Evolutionary conservation across 2,329 filamentous ascomycete species (phyloP).

Genomic region (Teratosphaeria destructans): DNA sequence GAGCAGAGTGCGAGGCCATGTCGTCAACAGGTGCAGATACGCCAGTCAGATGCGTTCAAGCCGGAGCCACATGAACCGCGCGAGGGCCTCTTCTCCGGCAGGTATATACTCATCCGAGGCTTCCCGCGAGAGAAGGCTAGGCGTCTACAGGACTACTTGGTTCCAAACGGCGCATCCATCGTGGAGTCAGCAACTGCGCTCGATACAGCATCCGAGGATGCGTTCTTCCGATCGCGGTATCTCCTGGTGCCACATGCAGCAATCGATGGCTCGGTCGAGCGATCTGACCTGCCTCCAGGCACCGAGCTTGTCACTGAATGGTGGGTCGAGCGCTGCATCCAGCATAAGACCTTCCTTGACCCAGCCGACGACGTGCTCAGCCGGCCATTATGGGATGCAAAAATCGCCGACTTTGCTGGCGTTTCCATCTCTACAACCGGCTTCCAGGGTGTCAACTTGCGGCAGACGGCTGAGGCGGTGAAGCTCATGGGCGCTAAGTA

Average conservation of each 20-base stretch:
- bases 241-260: slow-evolving; percentile 26
- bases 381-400: slow-evolving; percentile 53
- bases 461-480: slow-evolving; percentile 71
- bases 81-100: slow-evolving; percentile 21
- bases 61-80: slow-evolving; percentile 1
- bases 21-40: slow-evolving; percentile 1
- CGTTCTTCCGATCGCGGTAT: slow-evolving; percentile 10
- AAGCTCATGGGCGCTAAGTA: slow-evolving; percentile 64
- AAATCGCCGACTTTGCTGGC: slow-evolving; percentile 29
- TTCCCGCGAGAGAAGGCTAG: slow-evolving; percentile 14
- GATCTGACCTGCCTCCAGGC: slow-evolving; percentile 16
- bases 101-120: slow-evolving; percentile 18
- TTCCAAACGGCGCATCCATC: slow-evolving; percentile 21
- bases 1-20: slow-evolving; percentile 1
- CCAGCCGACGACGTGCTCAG: slow-evolving; percentile 64
- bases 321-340: slow-evolving; percentile 83
- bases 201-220: slow-evolving; percentile 8
- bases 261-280: slow-evolving; percentile 15
- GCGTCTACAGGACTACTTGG: slow-evolving; percentile 14
- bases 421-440: slow-evolving; percentile 55
- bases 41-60: slow-evolving; percentile 3
- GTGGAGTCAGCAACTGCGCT: slow-evolving; percentile 15
- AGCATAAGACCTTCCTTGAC: slow-evolving; percentile 60
- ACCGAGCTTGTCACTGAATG: slow-evolving; percentile 65
- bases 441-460: slow-evolving; percentile 72